These are phyloP conservation scores for Globisporangium splendens DNA, from an alignment of 352 stramenopile species.

Conservation along the genomic window DNA sequence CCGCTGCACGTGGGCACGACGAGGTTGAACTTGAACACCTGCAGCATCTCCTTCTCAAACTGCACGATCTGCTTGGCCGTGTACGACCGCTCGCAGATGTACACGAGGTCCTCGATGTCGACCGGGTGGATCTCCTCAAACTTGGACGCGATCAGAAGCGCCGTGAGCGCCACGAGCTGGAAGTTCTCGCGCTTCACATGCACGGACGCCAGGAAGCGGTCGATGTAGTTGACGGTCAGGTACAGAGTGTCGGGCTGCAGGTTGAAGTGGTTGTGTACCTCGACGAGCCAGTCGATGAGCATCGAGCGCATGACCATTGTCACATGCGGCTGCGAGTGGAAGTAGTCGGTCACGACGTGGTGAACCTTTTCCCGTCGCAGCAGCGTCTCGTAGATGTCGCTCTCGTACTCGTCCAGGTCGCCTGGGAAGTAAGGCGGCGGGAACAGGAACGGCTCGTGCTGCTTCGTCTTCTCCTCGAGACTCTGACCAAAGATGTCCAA, in stretches of 20 bases:
- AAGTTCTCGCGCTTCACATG: conserved; percentile 92
- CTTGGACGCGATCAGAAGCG: conserved; percentile 97
- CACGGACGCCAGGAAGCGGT: conserved; percentile 92
- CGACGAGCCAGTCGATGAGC: conserved; percentile 82
- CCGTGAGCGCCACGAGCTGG: conserved; percentile 96
- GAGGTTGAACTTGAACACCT: conserved; percentile 94
- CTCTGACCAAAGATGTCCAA: conserved; percentile 13
- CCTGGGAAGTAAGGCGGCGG: conserved; percentile 30
- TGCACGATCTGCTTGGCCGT: conserved; percentile 64
- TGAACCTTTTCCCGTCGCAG: conserved; percentile 35
- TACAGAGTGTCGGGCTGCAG: conserved; percentile 97
- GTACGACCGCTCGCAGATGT: conserved; percentile 98
- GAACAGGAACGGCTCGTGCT: conserved; percentile 18
- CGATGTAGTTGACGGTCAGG: conserved; percentile 97
- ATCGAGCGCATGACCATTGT: conserved; percentile 60
- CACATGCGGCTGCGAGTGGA: conserved; percentile 44
- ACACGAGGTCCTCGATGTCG: conserved; percentile 96
- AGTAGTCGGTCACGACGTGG: conserved; percentile 50
- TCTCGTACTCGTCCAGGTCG: conserved; percentile 44
- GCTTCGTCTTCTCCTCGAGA: background rate
- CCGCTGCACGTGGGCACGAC: conserved; percentile 93
- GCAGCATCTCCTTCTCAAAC: conserved; percentile 95
- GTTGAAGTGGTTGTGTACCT: conserved; percentile 99
- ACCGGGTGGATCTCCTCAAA: conserved; percentile 99
- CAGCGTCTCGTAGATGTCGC: conserved; percentile 52